Conservation (phyloP, 495 filamentous ascomycete species). For the Xylaria palmicola region DNA sequence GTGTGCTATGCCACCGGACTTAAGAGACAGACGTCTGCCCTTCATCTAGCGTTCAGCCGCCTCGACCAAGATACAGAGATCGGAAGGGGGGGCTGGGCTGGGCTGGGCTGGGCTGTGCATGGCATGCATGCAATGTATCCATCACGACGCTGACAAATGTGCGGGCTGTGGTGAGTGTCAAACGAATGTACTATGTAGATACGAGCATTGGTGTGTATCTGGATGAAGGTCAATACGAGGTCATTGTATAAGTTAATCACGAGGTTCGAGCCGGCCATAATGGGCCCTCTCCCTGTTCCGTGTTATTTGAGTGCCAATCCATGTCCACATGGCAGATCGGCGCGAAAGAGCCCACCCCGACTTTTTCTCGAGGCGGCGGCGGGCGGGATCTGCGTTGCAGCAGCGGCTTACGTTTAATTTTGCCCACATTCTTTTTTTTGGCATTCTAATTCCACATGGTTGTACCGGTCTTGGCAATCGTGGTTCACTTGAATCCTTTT, state of each 20-base stretch:
- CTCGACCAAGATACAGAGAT: background rate
- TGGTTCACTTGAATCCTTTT: too few species aligned
- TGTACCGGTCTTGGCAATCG: too few species aligned
- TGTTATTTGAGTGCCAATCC: background rate
- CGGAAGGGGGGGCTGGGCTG: background rate
- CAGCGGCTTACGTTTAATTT: too few species aligned
- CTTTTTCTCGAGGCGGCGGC: too few species aligned
- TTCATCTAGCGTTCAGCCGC: background rate
- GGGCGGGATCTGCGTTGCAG: too few species aligned
- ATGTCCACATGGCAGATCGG: background rate
- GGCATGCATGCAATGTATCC: background rate
- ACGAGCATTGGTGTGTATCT: background rate
- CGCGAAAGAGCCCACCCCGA: too few species aligned
- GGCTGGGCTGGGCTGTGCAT: too few species aligned
- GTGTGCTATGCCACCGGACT: background rate
- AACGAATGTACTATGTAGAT: too few species aligned
- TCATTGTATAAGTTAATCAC: too few species aligned
- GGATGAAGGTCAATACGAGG: too few species aligned
- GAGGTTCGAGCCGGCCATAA: too few species aligned
- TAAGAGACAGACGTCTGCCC: background rate
- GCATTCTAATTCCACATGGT: background rate
- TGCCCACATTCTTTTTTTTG: too few species aligned
- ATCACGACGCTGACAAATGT: background rate
- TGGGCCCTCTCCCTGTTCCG: background rate
- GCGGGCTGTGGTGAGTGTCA: background rate